Evolutionary conservation across 176 grass and related monocot genomes (phyloP).

Genomic region (Oryza longistaminata): DNA sequence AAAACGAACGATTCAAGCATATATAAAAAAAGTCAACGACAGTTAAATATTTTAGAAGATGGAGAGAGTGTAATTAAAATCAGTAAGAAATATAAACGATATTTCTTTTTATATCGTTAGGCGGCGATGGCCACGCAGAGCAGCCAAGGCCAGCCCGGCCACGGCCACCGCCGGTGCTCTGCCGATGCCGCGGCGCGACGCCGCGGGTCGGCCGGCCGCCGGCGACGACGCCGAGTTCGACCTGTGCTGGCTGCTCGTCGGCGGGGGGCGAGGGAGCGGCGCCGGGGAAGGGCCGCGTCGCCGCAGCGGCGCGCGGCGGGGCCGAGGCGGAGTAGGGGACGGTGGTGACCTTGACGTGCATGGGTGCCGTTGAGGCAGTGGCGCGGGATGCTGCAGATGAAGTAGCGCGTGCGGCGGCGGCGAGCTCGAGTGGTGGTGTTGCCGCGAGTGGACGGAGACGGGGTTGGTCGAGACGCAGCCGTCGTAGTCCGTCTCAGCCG

Average conservation of each 20-base stretch:
- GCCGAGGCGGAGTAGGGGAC: conserved; percentile 26
- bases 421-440: conserved; percentile 48
- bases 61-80: no score
- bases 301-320: not conserved
- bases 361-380: conserved; percentile 69
- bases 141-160: conserved; percentile 33
- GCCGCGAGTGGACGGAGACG: conserved; percentile 46
- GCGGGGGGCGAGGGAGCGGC: conserved; percentile 10
- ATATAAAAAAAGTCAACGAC: no score
- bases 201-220: not conserved
- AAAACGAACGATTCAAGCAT: no score
- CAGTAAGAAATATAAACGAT: no score
- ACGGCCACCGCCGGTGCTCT: conserved; percentile 16
- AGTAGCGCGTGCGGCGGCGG: conserved; percentile 57
- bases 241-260: not conserved
- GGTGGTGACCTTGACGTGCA: conserved; percentile 60
- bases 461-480: conserved; percentile 40
- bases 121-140: conserved; percentile 34
- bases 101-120: not conserved
- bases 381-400: conserved; percentile 75
- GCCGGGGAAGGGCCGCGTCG: not conserved
- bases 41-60: no score
- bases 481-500: conserved; percentile 34
- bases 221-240: not conserved
- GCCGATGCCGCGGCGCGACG: not conserved